Evolutionary conservation across 2,329 filamentous ascomycete species (phyloP).

Genomic region (Pseudopyricularia javanii): DNA sequence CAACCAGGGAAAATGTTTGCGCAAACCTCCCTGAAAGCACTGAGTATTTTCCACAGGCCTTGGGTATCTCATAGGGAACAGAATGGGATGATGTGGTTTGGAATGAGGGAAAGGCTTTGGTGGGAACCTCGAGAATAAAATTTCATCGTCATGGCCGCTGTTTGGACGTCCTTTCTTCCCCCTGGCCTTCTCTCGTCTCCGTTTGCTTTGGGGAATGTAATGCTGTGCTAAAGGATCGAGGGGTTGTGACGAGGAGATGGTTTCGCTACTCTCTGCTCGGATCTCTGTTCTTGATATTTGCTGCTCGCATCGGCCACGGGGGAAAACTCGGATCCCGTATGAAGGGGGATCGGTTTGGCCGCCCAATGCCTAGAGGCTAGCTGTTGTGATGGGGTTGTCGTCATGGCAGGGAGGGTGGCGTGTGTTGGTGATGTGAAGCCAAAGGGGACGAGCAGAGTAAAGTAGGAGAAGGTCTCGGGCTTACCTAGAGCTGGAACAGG

Average conservation of each 20-base stretch:
- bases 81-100: background rate
- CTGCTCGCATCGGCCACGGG: slow-evolving; percentile 2
- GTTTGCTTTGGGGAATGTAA: background rate
- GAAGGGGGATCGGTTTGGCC: background rate
- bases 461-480: too few relatives aligned
- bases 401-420: background rate
- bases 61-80: too few relatives aligned
- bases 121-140: background rate
- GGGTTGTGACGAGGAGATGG: background rate
- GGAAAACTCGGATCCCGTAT: background rate
- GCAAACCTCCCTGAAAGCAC: background rate
- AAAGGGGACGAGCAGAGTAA: too few relatives aligned
- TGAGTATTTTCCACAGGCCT: too few relatives aligned
- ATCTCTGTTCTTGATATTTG: slow-evolving; percentile 19
- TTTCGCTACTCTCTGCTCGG: slow-evolving; percentile 13
- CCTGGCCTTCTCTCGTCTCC: too few relatives aligned
- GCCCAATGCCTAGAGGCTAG: background rate
- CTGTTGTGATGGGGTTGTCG: background rate
- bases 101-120: background rate
- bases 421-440: background rate
- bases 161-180: background rate
- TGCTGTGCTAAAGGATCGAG: background rate
- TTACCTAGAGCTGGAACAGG: too few relatives aligned
- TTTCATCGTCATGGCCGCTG: background rate
- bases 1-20: background rate